Evolutionary conservation across 192 early-diverging fungal species (phyloP).

Genomic region (Backusella westeae): DNA sequence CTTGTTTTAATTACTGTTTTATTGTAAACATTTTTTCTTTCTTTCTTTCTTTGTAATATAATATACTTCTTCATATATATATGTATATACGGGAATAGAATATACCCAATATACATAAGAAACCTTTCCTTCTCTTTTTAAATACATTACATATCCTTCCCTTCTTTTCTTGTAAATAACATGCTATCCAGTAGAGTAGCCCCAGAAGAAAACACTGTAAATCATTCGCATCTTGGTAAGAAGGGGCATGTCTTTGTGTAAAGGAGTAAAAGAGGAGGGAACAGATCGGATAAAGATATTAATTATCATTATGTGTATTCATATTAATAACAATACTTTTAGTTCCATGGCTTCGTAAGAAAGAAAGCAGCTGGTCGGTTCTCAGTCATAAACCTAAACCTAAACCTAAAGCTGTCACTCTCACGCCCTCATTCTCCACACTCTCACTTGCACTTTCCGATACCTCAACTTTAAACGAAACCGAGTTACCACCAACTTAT

Average conservation of each 20-base stretch:
- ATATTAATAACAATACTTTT: neutral
- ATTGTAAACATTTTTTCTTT: neutral
- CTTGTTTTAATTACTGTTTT: neutral
- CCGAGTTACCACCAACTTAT: constrained; percentile 8
- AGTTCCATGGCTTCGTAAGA: constrained; percentile 12
- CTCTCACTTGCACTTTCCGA: neutral
- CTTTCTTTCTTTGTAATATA: constrained; percentile 1
- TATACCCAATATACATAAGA: neutral
- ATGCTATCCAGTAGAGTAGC: neutral
- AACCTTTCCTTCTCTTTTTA: neutral
- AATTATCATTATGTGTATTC: neutral
- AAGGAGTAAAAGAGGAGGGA: neutral
- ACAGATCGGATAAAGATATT: neutral
- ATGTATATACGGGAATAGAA: neutral
- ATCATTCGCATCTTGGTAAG: neutral
- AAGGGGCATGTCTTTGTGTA: neutral
- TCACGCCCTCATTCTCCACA: neutral
- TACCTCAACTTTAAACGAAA: neutral
- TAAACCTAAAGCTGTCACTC: neutral
- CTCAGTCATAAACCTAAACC: neutral
- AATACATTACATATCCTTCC: neutral
- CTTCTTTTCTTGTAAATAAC: neutral
- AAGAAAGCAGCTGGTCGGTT: constrained; percentile 19
- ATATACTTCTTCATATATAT: neutral
- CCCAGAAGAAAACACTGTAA: constrained; percentile 2